Evolutionary conservation across 495 filamentous ascomycete species (phyloP).

Genomic region (Daldinia concentrica): DNA sequence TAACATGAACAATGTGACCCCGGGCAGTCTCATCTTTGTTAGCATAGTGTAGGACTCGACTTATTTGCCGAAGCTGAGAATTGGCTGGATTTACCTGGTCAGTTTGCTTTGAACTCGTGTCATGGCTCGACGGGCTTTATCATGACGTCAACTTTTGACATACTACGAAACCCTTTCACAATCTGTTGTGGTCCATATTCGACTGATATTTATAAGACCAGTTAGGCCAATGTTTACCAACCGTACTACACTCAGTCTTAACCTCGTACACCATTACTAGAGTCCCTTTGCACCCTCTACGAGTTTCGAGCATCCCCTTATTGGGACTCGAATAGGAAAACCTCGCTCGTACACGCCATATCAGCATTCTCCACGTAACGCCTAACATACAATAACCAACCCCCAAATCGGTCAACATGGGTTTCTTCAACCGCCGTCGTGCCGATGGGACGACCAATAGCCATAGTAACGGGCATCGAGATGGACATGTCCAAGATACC

Average conservation of each 20-base stretch:
- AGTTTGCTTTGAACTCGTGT: conserved; percentile 13
- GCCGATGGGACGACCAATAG: conserved; percentile 18
- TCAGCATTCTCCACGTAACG: not conserved
- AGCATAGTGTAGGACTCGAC: not conserved
- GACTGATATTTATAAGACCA: not conserved
- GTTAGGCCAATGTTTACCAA: not conserved
- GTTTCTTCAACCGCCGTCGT: conserved; percentile 42
- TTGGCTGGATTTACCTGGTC: conserved; percentile 20
- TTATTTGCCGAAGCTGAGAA: conserved; percentile 10
- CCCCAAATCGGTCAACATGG: conserved; percentile 37
- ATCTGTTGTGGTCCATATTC: not conserved
- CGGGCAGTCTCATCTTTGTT: not conserved
- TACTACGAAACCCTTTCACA: not conserved
- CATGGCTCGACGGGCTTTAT: conserved; percentile 14
- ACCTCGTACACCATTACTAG: not conserved
- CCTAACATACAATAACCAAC: not conserved
- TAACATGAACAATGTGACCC: conserved; percentile 1
- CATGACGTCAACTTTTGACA: conserved; percentile 35
- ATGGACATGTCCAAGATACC: conserved; percentile 22
- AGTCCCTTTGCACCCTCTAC: not conserved
- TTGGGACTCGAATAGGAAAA: not conserved
- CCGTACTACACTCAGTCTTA: not conserved
- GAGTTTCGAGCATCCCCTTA: not conserved
- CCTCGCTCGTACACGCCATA: not conserved
- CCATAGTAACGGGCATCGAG: conserved; percentile 17